Base-by-base conservation (phyloP, 371 early-diverging fungal genomes). In the Syncephalastrum monosporum region DNA sequence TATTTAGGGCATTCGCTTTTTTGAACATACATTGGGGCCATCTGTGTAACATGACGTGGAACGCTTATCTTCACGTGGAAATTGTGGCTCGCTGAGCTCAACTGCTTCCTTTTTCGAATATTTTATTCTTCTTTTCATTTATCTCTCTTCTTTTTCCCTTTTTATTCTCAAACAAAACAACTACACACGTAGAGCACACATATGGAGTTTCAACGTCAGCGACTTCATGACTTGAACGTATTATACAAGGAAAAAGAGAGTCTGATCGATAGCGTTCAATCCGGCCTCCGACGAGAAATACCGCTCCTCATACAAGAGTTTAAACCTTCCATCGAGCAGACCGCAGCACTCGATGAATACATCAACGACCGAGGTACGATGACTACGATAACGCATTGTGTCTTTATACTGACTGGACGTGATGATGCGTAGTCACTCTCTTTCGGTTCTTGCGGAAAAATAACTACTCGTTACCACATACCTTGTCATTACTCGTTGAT, bases 361-460 rank as follows among this genome's bases (percentile, higher is more conserved):
- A 56, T 74, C 5, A 49, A 74, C 21, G 78, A 77, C 38, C 61
- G 59, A 67, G 64, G 78, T 74, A 53, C 27, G 33, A 21, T 21
- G 1, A 21, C 21, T 21, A 21, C 21, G 12, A 0, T 53, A 42
- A 38, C 14, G 3, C 42, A 16, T 23, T 3, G n/a, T 16, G 41
- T 21, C 4, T 6, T 13, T 12, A 24, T 3, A 42, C 21, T 15
- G 10, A 13, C 13, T 8, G 19, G 5, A 24, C 38, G 15, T 55
- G 13, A 17, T 21, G 13, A 52, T 45, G 10, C 17, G 21, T 61
- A 79, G 79, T 68, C 0, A 75, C 67, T 5, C 42, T 79, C 16
- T 79, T 78, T 60, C 75, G 79, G 8, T 75, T 62, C 54, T 50
- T 79, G 14, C 62, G 65, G 5, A 71, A 69, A 47, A 69, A 71